Conservation (phyloP, 441 rosid species). For the Adansonia gregorii region DNA sequence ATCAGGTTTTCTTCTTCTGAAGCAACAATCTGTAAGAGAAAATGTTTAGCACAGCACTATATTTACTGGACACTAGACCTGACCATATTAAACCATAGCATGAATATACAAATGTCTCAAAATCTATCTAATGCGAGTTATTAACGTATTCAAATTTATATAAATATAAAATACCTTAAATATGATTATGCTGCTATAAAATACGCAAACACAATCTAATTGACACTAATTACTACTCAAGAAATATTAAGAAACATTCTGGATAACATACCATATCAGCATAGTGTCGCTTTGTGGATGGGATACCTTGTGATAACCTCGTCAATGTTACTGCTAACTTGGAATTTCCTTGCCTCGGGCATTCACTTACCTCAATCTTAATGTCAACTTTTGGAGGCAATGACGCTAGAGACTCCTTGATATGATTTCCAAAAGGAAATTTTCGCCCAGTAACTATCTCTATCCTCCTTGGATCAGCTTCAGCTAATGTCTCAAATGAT, state of each 20-base stretch:
- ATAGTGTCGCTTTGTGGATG: slow-evolving; percentile 71
- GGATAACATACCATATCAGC: slow-evolving; percentile 78
- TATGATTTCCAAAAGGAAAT: slow-evolving; percentile 94
- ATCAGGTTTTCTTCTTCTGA: slow-evolving; percentile 87
- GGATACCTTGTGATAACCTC: slow-evolving; percentile 66
- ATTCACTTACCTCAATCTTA: slow-evolving; percentile 61
- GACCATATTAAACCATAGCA: too few relatives aligned
- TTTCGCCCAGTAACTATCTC: slow-evolving; percentile 94
- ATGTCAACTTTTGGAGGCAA: slow-evolving; percentile 86
- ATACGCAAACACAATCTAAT: too few relatives aligned
- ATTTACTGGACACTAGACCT: neutral
- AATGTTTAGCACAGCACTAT: slow-evolving; percentile 25
- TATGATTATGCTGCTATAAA: too few relatives aligned
- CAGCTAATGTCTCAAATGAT: slow-evolving; percentile 83
- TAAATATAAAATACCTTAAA: too few relatives aligned
- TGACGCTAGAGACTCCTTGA: slow-evolving; percentile 83
- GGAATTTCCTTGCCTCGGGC: slow-evolving; percentile 62
- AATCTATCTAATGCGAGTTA: too few relatives aligned
- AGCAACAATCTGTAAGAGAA: slow-evolving; percentile 73
- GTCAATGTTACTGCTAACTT: slow-evolving; percentile 70
- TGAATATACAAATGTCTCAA: too few relatives aligned
- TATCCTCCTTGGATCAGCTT: slow-evolving; percentile 95
- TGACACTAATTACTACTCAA: neutral
- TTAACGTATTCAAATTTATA: too few relatives aligned
- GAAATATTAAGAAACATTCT: neutral